Evolutionary conservation across 2,329 filamentous ascomycete species (phyloP), one percentile per base, ranked within the genome.

Genomic region (Diaporthe helianthi): DNA sequence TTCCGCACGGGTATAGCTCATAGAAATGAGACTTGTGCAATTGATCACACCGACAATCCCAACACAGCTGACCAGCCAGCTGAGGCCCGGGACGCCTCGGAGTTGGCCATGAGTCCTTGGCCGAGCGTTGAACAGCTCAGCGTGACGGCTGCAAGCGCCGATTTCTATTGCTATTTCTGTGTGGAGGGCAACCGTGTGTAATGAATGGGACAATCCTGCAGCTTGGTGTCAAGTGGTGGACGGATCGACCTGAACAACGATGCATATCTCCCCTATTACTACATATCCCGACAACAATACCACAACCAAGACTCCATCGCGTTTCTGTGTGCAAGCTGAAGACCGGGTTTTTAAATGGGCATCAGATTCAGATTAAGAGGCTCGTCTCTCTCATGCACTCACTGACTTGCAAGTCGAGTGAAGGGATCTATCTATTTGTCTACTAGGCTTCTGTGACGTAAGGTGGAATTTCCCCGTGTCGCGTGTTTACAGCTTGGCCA

Each of bases 401-500:
- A 38, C 54, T 31, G 33, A 55, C 65, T 49, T 33, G 36, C 15
- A 19, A 49, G 51, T 51, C 58, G 44, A 63, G 53, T 19, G 65
- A 26, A 29, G 29, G 41, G 41, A 54, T 72, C 69, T 71, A 54
- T 72, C 69, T 71, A 72, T 24, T 49, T 19, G n/a, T 68, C 53
- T 66, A 49, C 19, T 31, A 46, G 47, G 46, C 31, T 33, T 9
- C 19, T 24, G 31, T 47, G 65, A 66, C 31, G 29, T 44, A 26
- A 58, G 54, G 51, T 6, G 47, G 55, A 46, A 46, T 41, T 52
- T 26, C 69, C 41, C 6, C 49, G 33, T 61, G n/a, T 26, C 5
- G 8, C n/a, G 24, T 31, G 5, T 66, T 80, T 81, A 89, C 73
- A 88, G 79, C 79, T 86, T 85, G 67, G 84, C 78, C 70, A 89